phyloP scores from a whole-genome alignment of 2,329 filamentous ascomycete species.

The Microdochium trichocladiopsis region DNA sequence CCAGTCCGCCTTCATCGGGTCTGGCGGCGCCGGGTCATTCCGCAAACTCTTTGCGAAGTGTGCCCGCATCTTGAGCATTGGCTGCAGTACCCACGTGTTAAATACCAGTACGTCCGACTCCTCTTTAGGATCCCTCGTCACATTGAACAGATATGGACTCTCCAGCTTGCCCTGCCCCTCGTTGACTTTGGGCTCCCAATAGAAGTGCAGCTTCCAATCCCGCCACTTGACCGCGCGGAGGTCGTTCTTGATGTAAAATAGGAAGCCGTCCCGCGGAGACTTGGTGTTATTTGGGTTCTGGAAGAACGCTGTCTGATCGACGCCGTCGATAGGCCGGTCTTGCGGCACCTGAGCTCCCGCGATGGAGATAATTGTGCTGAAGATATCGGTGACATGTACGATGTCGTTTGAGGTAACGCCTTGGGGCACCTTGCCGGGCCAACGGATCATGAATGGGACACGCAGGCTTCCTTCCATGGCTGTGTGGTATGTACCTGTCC shows the following conservation, averaged over 20 bases:
- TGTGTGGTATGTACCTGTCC: slow-evolving; percentile 26
- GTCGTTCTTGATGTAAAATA: slow-evolving; percentile 27
- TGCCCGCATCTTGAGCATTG: slow-evolving; percentile 14
- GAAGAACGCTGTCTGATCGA: slow-evolving; percentile 20
- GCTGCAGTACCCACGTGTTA: slow-evolving; percentile 25
- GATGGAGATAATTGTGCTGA: slow-evolving; percentile 20
- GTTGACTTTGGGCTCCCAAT: slow-evolving; percentile 27
- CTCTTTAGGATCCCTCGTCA: slow-evolving; percentile 22
- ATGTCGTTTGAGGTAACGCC: slow-evolving; percentile 18
- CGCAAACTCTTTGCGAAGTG: slow-evolving; percentile 20
- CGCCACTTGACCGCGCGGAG: slow-evolving; percentile 24
- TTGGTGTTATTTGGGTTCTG: slow-evolving; percentile 8
- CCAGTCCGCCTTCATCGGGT: slow-evolving; percentile 16
- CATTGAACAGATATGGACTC: slow-evolving; percentile 23
- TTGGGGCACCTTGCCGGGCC: slow-evolving; percentile 20
- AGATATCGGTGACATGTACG: slow-evolving; percentile 24
- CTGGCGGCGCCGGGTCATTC: slow-evolving; percentile 20
- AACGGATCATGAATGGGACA: slow-evolving; percentile 25
- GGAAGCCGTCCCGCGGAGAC: slow-evolving; percentile 15
- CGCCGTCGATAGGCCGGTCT: slow-evolving; percentile 21
- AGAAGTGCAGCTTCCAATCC: slow-evolving; percentile 25
- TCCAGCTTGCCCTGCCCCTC: slow-evolving; percentile 18
- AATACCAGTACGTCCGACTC: slow-evolving; percentile 20
- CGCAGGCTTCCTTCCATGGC: slow-evolving; percentile 27
- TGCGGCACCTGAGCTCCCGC: slow-evolving; percentile 9